Conservation (phyloP, 164 flowering plant genomes). For the Taxillus chinensis region DNA sequence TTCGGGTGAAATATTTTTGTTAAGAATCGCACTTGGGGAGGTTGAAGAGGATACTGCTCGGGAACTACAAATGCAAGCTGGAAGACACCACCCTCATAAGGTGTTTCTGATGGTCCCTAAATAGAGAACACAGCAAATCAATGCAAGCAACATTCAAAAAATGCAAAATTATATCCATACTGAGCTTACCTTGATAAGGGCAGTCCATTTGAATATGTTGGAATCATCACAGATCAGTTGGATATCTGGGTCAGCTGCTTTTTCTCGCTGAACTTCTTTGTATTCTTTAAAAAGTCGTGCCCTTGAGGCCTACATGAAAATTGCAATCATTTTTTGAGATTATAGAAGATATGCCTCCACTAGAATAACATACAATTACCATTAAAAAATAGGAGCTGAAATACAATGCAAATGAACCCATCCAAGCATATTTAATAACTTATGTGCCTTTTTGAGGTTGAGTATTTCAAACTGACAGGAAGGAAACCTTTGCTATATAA, state of each 20-base stretch:
- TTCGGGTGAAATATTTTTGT: constrained; percentile 97
- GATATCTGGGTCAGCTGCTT: constrained; percentile 81
- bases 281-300: constrained; percentile 91
- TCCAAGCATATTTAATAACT: no score
- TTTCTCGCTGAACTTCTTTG: constrained; percentile 92
- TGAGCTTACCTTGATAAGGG: constrained; percentile 68
- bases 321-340: not conserved
- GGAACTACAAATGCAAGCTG: constrained; percentile 93
- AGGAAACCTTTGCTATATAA: no score
- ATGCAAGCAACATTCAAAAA: not conserved
- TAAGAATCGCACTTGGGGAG: constrained; percentile 93
- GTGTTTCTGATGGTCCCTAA: constrained; percentile 97
- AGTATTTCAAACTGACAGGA: no score
- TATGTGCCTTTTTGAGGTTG: no score
- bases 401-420: no score
- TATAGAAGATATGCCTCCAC: not conserved
- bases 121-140: constrained; percentile 2
- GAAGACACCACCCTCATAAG: constrained; percentile 90
- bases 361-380: no score
- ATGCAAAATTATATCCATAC: not conserved
- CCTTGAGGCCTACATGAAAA: constrained; percentile 52
- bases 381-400: no score
- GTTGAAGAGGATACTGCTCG: constrained; percentile 95
- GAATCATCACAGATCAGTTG: constrained; percentile 87
- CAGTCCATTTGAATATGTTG: constrained; percentile 95